These are phyloP conservation scores for Ascochyta viciae-villosae DNA, from an alignment of 2,329 filamentous ascomycete species.

Conservation along the genomic window DNA sequence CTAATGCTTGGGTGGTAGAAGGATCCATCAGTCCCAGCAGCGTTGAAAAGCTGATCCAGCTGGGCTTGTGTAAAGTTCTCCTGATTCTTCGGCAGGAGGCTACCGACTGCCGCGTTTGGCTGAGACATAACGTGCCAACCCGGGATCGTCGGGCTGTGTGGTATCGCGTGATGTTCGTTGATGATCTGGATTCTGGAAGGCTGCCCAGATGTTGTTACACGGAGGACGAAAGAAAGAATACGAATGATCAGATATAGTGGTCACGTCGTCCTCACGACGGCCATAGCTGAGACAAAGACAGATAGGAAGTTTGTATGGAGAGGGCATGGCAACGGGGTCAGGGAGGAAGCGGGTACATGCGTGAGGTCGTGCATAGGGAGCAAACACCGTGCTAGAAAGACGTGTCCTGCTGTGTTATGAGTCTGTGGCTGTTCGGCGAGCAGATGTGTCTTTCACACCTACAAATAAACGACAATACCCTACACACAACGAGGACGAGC, in stretches of 20 bases:
- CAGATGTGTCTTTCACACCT: not conserved
- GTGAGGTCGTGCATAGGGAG: not conserved
- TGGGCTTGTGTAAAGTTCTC: conserved; percentile 19
- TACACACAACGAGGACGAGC: not conserved
- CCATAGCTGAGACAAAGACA: conserved; percentile 33
- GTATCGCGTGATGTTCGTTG: conserved; percentile 11
- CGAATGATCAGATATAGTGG: conserved; percentile 33
- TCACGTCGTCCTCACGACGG: conserved; percentile 17
- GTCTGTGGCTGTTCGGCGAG: not conserved
- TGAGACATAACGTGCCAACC: conserved; percentile 29
- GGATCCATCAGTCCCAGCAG: not conserved
- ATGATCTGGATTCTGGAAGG: not conserved
- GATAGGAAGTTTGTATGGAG: conserved; percentile 15
- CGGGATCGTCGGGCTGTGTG: not conserved
- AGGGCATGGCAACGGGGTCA: conserved; percentile 13
- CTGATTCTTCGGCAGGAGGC: conserved; percentile 2
- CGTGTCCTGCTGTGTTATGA: not conserved
- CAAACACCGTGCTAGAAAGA: not conserved
- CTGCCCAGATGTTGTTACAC: conserved; percentile 30
- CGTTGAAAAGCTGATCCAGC: conserved; percentile 20
- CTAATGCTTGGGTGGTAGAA: conserved; percentile 14
- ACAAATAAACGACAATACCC: not conserved
- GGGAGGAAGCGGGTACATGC: conserved; percentile 17
- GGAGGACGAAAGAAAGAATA: conserved; percentile 15
- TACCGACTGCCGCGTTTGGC: conserved; percentile 15